Percentiles rank a stretch among this genome's conserved stretches.
Evolutionary conservation across 2,329 filamentous ascomycete species (phyloP).

Genomic region (Chaetothyriales sp.): DNA sequence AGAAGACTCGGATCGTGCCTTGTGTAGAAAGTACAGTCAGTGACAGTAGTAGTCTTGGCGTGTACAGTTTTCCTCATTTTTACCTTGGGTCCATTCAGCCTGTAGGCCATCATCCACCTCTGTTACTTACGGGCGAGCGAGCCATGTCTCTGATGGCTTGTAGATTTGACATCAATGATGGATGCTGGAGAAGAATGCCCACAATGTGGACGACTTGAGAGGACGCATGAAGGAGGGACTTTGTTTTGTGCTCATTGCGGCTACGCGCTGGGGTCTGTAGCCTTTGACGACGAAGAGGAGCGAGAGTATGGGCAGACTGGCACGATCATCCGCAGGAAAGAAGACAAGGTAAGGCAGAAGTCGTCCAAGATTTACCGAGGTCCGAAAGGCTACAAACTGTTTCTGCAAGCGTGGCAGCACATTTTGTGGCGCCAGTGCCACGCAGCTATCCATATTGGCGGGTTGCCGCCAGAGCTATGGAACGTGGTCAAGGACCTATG

Average conservation of each 20-base stretch:
- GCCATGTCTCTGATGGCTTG: background rate
- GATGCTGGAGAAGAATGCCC: background rate
- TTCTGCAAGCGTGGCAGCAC: slow-evolving; percentile 71
- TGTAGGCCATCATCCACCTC: too few relatives aligned
- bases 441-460: slow-evolving; percentile 55
- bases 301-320: slow-evolving; percentile 29
- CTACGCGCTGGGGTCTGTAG: background rate
- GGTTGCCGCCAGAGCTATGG: slow-evolving; percentile 61
- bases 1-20: background rate
- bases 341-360: slow-evolving; percentile 39
- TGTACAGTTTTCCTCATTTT: too few relatives aligned
- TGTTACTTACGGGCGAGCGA: too few relatives aligned
- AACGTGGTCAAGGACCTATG: slow-evolving; percentile 69
- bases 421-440: slow-evolving; percentile 68
- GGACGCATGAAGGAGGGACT: background rate
- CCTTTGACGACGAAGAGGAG: background rate
- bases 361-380: slow-evolving; percentile 45
- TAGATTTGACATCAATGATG: background rate
- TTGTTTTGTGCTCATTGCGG: background rate
- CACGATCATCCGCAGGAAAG: slow-evolving; percentile 42
- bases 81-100: too few relatives aligned
- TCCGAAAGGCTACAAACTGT: slow-evolving; percentile 58
- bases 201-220: background rate
- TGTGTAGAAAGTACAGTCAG: background rate
- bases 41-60: background rate